Percentiles rank a stretch among this genome's conserved stretches.
Evolutionary conservation across 2,329 filamentous ascomycete genomes (phyloP).

Genomic region (Monilinia aucupariae): DNA sequence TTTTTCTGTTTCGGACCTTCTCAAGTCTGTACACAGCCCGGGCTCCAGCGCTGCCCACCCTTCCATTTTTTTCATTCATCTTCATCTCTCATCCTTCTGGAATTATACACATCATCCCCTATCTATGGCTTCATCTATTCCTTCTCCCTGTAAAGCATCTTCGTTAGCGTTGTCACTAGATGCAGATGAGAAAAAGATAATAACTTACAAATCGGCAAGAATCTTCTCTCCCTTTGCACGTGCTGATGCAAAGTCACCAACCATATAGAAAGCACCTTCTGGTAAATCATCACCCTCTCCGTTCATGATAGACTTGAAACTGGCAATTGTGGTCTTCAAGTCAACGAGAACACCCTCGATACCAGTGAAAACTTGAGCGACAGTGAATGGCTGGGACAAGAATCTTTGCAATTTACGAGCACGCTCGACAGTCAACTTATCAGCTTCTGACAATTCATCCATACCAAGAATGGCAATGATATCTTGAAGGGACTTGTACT

Average conservation of each 20-base stretch:
- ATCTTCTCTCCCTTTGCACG: constrained; percentile 99
- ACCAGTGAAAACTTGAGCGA: constrained; percentile 73
- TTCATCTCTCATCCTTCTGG: constrained; percentile 26
- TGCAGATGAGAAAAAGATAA: neutral
- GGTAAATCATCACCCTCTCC: constrained; percentile 95
- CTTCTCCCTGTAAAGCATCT: constrained; percentile 17
- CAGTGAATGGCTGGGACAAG: constrained; percentile 98
- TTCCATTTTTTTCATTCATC: constrained; percentile 20
- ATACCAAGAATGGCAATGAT: constrained; percentile 99
- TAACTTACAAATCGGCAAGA: constrained; percentile 69
- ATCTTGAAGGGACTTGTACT: constrained; percentile 99
- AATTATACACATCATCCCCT: constrained; percentile 24
- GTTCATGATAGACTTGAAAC: constrained; percentile 81
- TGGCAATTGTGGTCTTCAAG: constrained; percentile 95
- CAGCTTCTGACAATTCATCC: constrained; percentile 98
- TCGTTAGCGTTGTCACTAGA: neutral
- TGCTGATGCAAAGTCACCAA: constrained; percentile 89
- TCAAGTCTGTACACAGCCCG: constrained; percentile 28
- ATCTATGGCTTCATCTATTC: constrained; percentile 18
- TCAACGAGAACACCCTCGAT: constrained; percentile 79
- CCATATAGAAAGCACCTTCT: constrained; percentile 61
- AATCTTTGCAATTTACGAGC: constrained; percentile 99
- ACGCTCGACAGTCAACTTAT: constrained; percentile 99
- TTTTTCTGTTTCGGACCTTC: constrained; percentile 18
- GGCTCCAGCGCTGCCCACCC: constrained; percentile 19